These are phyloP conservation scores for Cotoneaster glaucophyllus DNA, from an alignment of 306 rosid species.

Conservation along the genomic window DNA sequence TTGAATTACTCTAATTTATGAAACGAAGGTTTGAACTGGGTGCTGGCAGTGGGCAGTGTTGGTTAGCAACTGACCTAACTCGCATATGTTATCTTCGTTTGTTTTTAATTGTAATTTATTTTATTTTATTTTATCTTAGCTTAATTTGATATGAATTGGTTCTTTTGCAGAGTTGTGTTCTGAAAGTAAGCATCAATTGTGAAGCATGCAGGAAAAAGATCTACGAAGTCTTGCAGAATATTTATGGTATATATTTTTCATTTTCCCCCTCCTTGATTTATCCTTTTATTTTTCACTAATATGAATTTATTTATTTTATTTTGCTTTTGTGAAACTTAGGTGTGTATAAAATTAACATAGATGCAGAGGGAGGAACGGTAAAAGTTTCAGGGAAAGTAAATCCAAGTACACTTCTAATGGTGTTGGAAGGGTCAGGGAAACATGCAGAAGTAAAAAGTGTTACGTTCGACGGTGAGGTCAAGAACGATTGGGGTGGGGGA, in stretches of 20 bases:
- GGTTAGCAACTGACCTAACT: too few species aligned
- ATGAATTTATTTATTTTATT: neutral
- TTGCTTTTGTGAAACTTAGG: constrained; percentile 13
- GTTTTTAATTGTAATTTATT: neutral
- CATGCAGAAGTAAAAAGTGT: constrained; percentile 32
- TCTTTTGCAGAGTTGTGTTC: constrained; percentile 32
- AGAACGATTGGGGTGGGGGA: neutral
- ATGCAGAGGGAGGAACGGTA: constrained; percentile 28
- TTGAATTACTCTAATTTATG: too few species aligned
- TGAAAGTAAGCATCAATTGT: constrained; percentile 32
- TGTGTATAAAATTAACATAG: constrained; percentile 19
- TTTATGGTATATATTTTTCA: constrained; percentile 34
- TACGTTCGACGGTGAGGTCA: constrained; percentile 37
- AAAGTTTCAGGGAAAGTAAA: constrained; percentile 34
- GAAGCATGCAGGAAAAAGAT: constrained; percentile 32
- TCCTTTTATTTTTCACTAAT: neutral
- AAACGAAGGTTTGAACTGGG: too few species aligned
- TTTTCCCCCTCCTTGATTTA: neutral
- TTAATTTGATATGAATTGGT: neutral
- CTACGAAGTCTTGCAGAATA: constrained; percentile 20
- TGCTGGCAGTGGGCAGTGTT: neutral
- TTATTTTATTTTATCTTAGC: neutral
- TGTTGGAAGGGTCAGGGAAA: constrained; percentile 22
- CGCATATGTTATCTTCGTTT: too few species aligned
- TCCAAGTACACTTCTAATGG: constrained; percentile 23